Percentiles rank a stretch among this genome's conserved stretches.
phyloP scores from a whole-genome alignment of 2,329 filamentous ascomycete genomes.

The Rhytidhysteron rufulum region DNA sequence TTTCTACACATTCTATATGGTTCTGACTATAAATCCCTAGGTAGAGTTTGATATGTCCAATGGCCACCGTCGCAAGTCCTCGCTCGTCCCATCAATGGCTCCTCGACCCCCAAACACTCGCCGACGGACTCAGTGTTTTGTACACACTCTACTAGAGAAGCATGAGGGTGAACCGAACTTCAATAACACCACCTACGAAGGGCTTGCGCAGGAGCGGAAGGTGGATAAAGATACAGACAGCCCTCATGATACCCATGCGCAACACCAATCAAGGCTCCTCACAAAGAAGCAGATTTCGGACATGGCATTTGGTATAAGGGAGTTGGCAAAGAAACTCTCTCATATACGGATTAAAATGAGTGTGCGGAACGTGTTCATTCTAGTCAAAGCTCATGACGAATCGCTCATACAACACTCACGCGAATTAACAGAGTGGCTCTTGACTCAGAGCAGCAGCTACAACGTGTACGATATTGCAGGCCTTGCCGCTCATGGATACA shows the following conservation, averaged over 20 bases:
- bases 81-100: constrained; percentile 46
- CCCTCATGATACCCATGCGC: constrained; percentile 29
- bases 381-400: constrained; percentile 89
- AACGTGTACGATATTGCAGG: constrained; percentile 55
- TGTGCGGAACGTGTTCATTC: constrained; percentile 77
- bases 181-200: constrained; percentile 26
- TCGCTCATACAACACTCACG: constrained; percentile 73
- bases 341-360: constrained; percentile 78
- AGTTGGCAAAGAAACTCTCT: constrained; percentile 80
- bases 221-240: constrained; percentile 42
- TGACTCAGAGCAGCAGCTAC: constrained; percentile 68
- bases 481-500: constrained; percentile 4
- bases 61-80: constrained; percentile 57
- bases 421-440: constrained; percentile 74
- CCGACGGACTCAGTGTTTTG: constrained; percentile 55
- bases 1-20: neutral
- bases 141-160: constrained; percentile 56
- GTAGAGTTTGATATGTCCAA: constrained; percentile 54
- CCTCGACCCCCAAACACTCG: constrained; percentile 32
- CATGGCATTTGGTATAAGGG: constrained; percentile 94
- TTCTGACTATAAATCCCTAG: constrained; percentile 31
- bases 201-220: constrained; percentile 29
- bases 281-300: constrained; percentile 94
- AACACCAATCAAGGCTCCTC: constrained; percentile 66
- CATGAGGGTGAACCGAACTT: constrained; percentile 30